Base-by-base conservation (phyloP, 2,329 filamentous ascomycete genomes). In the Calonectria fujianensis region DNA sequence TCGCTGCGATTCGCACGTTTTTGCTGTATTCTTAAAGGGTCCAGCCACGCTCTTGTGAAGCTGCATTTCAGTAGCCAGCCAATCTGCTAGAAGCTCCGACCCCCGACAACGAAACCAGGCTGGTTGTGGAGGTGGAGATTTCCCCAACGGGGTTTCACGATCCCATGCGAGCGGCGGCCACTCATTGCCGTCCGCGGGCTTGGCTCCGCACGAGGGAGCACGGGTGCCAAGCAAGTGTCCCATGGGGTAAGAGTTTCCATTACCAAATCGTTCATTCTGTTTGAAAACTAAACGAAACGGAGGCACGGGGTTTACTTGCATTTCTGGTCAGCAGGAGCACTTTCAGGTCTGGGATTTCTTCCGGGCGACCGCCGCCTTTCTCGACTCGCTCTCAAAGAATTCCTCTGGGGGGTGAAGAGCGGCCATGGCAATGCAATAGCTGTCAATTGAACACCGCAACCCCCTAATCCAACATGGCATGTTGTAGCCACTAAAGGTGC, bases 201-300 rank as follows among this genome's bases (percentile, higher is more conserved):
- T 61, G 37, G 57, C 57, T 63, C 57, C 57, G 35, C 57, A 10
- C 18, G 14, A 11, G 39, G 11, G 57, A 63, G 37, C 57, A 63
- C 7, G 57, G 57, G 32, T 39, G 57, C 57, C 57, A 63, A 41
- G 57, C 13, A 20, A 63, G 7, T 63, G 57, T 63, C 57, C 57
- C 57, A 63, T 39, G 57, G 57, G 57, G 57, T 63, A 63, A 63
- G 35, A 37, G 20, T 63, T 61, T 41, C 57, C 57, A 63, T 63
- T 63, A 41, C 57, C 37, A 63, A 39, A 63, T 63, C 7, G 24
- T 29, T 27, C 11, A 41, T 29, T 63, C 57, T 41, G 18, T 31
- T 63, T 27, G n/a, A 16, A 32, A 35, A 35, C 29, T 48, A 48
- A 48, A 48, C 45, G 45, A 48, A 48, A 24, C 3, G 45, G n/a